These are phyloP conservation scores for Lavandula angustifolia DNA, from an alignment of 257 asterid species.

Conservation along the genomic window DNA sequence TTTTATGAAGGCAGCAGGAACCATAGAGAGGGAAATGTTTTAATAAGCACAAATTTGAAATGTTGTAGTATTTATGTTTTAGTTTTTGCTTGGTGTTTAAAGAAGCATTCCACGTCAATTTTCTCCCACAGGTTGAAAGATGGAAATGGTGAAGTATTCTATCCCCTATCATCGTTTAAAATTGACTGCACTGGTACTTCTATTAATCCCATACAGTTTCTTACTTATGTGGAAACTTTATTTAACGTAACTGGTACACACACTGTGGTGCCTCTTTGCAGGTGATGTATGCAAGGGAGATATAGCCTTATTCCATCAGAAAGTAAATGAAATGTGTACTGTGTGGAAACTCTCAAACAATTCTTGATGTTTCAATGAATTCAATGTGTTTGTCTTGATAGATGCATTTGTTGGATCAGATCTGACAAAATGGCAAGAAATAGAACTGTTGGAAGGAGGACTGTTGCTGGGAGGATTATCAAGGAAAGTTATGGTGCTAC, in stretches of 20 bases:
- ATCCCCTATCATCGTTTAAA: constrained; percentile 67
- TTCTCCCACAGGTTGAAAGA: constrained; percentile 57
- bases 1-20: no score
- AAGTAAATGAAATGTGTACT: constrained; percentile 56
- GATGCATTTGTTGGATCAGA: constrained; percentile 37
- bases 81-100: neutral
- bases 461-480: constrained; percentile 68
- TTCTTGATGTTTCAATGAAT: constrained; percentile 20
- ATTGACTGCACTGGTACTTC: constrained; percentile 69
- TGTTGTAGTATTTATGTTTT: neutral
- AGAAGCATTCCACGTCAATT: constrained; percentile 19
- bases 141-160: constrained; percentile 55
- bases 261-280: constrained; percentile 36
- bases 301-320: constrained; percentile 71
- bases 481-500: constrained; percentile 82
- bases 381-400: constrained; percentile 16
- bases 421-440: constrained; percentile 50
- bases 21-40: neutral
- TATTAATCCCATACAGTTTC: neutral
- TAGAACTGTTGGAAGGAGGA: constrained; percentile 51
- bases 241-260: neutral
- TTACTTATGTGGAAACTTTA: neutral
- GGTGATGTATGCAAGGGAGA: constrained; percentile 90
- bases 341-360: neutral
- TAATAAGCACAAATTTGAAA: neutral